Conservation (phyloP, 129 eudicot species). For the Sambucus nigra region DNA sequence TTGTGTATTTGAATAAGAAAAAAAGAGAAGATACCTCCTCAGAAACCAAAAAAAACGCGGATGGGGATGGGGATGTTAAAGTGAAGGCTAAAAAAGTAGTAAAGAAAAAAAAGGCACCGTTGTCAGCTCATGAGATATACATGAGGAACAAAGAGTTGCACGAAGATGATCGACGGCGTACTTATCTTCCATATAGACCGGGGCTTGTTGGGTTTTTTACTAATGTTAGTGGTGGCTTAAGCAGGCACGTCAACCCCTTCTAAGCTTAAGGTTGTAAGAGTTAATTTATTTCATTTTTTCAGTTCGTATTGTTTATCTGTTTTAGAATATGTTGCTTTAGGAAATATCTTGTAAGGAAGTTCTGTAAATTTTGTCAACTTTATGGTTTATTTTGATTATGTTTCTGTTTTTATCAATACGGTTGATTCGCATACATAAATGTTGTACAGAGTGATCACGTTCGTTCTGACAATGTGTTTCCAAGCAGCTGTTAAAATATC, state of each 20-base stretch:
- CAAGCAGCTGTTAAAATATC: too few relatives aligned
- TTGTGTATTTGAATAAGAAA: conserved; percentile 48
- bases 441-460: too few relatives aligned
- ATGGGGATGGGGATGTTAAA: not conserved
- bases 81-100: conserved; percentile 18
- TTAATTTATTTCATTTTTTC: not conserved
- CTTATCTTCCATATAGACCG: conserved; percentile 75
- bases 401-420: too few relatives aligned
- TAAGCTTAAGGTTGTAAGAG: conserved; percentile 16
- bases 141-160: conserved; percentile 36
- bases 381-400: not conserved
- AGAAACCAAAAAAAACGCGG: conserved; percentile 15
- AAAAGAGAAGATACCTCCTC: conserved; percentile 6
- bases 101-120: conserved; percentile 27
- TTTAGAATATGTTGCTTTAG: not conserved
- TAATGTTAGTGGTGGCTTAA: conserved; percentile 58
- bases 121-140: conserved; percentile 61
- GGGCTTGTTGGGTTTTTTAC: conserved; percentile 82
- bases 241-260: conserved; percentile 72
- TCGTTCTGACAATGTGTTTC: too few relatives aligned
- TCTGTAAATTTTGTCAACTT: not conserved
- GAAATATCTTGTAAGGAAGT: not conserved
- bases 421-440: too few relatives aligned
- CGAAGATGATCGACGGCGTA: conserved; percentile 38
- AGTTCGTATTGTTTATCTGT: not conserved